A percentile compares a stretch with the other conserved stretches of the same genome.
Evolutionary conservation across 768 basidiomycete genomes (phyloP).

Genomic region (Agaricus blazei): DNA sequence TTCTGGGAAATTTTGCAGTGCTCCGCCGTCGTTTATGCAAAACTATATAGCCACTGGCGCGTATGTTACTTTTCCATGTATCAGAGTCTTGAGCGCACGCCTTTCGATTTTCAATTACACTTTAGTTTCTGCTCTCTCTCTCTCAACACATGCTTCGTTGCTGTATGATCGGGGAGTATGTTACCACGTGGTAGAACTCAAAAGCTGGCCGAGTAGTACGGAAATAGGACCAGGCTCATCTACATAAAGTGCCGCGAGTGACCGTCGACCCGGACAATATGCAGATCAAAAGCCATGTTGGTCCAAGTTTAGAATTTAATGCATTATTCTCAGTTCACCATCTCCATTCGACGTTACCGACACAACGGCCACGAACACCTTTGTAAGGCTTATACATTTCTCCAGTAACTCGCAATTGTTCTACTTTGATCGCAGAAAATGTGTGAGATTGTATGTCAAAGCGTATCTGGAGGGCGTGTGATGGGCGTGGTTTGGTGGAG

Average conservation of each 20-base stretch:
- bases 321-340: conserved; percentile 27
- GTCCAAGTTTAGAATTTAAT: not conserved
- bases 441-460: conserved; percentile 71
- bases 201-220: no score
- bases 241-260: no score
- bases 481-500: conserved; percentile 49
- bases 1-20: no score
- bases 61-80: no score
- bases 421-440: conserved; percentile 79
- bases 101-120: not conserved
- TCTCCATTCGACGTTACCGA: conserved; percentile 70
- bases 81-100: no score
- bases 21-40: no score
- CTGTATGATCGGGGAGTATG: no score
- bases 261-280: no score
- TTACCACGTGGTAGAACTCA: no score
- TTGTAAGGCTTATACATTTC: conserved; percentile 91
- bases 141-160: no score
- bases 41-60: no score
- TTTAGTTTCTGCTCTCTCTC: not conserved
- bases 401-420: conserved; percentile 74
- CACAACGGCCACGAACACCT: conserved; percentile 68
- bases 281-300: not conserved
- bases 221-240: no score
- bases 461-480: conserved; percentile 66